Percentiles rank a stretch among this genome's conserved stretches.
Conservation (phyloP, 2,329 filamentous ascomycete genomes). For the Pleurostoma richardsiae region DNA sequence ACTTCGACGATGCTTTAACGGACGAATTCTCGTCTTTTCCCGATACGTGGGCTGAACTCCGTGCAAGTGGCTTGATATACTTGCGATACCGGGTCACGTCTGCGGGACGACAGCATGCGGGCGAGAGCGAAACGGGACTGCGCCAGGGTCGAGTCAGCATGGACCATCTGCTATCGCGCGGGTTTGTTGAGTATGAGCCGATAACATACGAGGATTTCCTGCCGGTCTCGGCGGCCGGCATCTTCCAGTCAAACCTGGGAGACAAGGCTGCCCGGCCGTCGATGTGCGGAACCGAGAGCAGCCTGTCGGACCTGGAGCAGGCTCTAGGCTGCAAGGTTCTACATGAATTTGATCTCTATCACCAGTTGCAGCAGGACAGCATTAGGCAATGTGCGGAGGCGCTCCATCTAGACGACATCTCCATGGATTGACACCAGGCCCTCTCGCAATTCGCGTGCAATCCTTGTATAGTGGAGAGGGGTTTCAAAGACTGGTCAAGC, state of each 20-base stretch:
- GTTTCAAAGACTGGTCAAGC: too few relatives aligned
- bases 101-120: neutral
- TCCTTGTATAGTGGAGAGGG: too few relatives aligned
- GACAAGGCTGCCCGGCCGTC: too few relatives aligned
- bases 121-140: slow-evolving; percentile 11
- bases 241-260: slow-evolving; percentile 16
- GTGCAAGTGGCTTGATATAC: slow-evolving; percentile 29
- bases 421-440: too few relatives aligned
- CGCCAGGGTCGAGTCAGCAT: neutral
- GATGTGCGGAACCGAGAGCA: too few relatives aligned
- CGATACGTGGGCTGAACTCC: slow-evolving; percentile 31
- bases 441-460: too few relatives aligned
- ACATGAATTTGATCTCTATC: too few relatives aligned
- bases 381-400: too few relatives aligned
- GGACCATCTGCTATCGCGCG: slow-evolving; percentile 18
- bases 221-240: slow-evolving; percentile 46
- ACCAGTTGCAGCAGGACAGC: too few relatives aligned
- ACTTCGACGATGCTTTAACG: slow-evolving; percentile 16
- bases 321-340: too few relatives aligned
- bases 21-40: slow-evolving; percentile 15
- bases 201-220: slow-evolving; percentile 51
- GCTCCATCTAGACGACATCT: too few relatives aligned
- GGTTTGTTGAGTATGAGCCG: slow-evolving; percentile 27
- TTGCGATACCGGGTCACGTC: slow-evolving; percentile 21
- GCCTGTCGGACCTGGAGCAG: too few relatives aligned